These are phyloP conservation scores for Chenopodium berlandieri DNA, from an alignment of 148 eudicot genomes.

Conservation along the genomic window DNA sequence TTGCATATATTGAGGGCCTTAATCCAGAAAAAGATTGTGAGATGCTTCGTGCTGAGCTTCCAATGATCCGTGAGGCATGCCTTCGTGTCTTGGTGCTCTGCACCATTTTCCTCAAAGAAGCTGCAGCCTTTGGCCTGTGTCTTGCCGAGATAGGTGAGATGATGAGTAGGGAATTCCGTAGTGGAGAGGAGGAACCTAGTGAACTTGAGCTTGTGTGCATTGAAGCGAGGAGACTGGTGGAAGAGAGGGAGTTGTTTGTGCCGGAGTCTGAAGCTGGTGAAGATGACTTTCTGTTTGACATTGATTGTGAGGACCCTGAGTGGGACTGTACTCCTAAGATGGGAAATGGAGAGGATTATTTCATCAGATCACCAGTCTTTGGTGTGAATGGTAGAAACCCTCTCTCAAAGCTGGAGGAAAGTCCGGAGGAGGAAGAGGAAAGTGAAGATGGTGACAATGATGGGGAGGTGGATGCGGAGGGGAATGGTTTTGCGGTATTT, in stretches of 20 bases:
- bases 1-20: conserved; percentile 65
- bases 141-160: conserved; percentile 98
- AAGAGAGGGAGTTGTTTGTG: conserved; percentile 52
- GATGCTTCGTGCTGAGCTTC: conserved; percentile 82
- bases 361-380: conserved; percentile 35
- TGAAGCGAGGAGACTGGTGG: conserved; percentile 67
- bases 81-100: conserved; percentile 70
- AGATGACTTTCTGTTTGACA: conserved; percentile 54
- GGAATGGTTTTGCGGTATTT: conserved; percentile 3
- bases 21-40: conserved; percentile 65
- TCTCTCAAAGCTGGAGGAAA: conserved; percentile 67
- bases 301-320: conserved; percentile 69
- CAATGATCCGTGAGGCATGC: conserved; percentile 95
- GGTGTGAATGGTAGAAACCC: conserved; percentile 49
- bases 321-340: conserved; percentile 37
- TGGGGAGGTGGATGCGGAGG: conserved; percentile 17
- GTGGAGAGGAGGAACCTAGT: conserved; percentile 97
- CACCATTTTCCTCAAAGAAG: conserved; percentile 90
- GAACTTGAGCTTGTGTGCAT: conserved; percentile 86
- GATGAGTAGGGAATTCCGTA: conserved; percentile 90
- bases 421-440: conserved; percentile 64
- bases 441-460: conserved; percentile 43
- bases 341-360: conserved; percentile 30
- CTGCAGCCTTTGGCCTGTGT: conserved; percentile 79
- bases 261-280: conserved; percentile 40